A percentile compares a stretch with the other conserved stretches of the same genome.
Conservation (phyloP, 2,329 filamentous ascomycete genomes). For the Blastomyces emzantsi region DNA sequence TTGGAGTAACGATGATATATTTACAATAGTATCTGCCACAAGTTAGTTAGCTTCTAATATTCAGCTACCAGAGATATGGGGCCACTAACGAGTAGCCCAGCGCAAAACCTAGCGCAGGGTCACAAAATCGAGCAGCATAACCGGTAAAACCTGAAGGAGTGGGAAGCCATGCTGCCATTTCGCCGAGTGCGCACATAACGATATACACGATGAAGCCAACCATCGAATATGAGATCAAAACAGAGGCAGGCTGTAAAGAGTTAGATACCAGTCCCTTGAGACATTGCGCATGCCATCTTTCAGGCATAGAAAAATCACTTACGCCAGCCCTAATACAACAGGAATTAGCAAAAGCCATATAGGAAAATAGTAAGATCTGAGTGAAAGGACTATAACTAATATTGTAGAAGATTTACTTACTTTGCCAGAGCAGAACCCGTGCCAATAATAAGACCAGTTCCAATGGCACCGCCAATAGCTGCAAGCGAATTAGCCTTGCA, state of each 20-base stretch:
- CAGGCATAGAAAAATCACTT: slow-evolving; percentile 17
- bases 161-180: slow-evolving; percentile 43
- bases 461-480: slow-evolving; percentile 49
- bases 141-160: slow-evolving; percentile 41
- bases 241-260: slow-evolving; percentile 28
- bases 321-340: slow-evolving; percentile 28
- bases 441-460: slow-evolving; percentile 48
- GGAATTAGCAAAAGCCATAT: neutral
- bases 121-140: slow-evolving; percentile 35
- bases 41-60: neutral
- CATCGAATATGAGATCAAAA: slow-evolving; percentile 38
- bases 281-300: neutral
- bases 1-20: slow-evolving; percentile 78
- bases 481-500: slow-evolving; percentile 4
- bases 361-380: neutral
- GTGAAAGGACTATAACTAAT: neutral
- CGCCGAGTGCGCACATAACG: slow-evolving; percentile 46
- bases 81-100: slow-evolving; percentile 39
- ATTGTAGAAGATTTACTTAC: slow-evolving; percentile 6
- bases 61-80: neutral
- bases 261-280: slow-evolving; percentile 8
- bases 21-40: slow-evolving; percentile 50
- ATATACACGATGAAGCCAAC: slow-evolving; percentile 58
- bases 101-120: slow-evolving; percentile 43
- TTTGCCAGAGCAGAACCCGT: slow-evolving; percentile 42